Base-by-base conservation (phyloP, 257 asterid species). In the Pogostemon cablin region DNA sequence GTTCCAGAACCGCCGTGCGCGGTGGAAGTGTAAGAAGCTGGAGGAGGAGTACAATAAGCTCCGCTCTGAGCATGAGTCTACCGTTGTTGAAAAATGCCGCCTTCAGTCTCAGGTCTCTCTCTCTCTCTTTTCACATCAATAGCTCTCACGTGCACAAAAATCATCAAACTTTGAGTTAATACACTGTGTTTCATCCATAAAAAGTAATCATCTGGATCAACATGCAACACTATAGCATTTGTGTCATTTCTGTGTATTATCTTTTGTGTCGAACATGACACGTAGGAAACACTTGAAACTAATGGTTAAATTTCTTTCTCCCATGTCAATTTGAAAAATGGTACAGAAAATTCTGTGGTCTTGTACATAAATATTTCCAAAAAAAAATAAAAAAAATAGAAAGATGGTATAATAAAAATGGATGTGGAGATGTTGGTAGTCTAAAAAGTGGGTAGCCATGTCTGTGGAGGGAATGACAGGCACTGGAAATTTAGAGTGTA, bases 1-100 rank as follows among this genome's bases (percentile, higher is more conserved):
- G 98, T 93, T 93, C 50, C 98, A 93, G 74, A 93, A 93, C 83
- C 60, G 96, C 15, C 62, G 98, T 65, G 97, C 95, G 5, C 74
- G 98, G 34, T 93, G 98, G 98, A 87, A 80, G 95, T 77, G 76
- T 72, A 87, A 93, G 87, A 93, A 77, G 76, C 83, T 90, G 6
- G 98, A 93, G 81, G 98, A 93, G 9, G 97, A 93, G 77, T 93
- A 80, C 75, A 62, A 83, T 41, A 83, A 72, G 63, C 85, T 93
- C 55, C 76, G 78, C 60, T 42, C 87, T 1, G 72, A 86, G 35
- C 97, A 84, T 2, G 90, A 90, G 0, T 62, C 62, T 50, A 73
- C 88, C 58, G 77, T 88, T 0, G 59, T 84, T 4, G 88, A 92
- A 2, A 92, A 92, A 77, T 88, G 91, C 83, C 80, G 81, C 43